phyloP scores from a whole-genome alignment of 2,329 filamentous ascomycete species.

The Trichophyton verrucosum region DNA sequence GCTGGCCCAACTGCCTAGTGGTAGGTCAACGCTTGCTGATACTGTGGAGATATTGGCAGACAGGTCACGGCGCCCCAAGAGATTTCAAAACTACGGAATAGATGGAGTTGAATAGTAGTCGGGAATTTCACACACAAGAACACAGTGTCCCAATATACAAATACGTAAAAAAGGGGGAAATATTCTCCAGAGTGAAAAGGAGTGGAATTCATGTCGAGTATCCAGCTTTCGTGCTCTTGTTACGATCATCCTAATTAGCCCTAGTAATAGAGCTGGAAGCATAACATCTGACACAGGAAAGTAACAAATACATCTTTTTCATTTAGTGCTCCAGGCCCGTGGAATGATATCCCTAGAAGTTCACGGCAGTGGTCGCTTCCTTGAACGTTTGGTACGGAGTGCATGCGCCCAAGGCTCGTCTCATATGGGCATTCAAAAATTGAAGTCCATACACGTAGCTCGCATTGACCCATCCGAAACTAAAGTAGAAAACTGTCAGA shows the following conservation, averaged over 20 bases:
- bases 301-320: neutral
- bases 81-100: neutral
- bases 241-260: neutral
- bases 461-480: conserved; percentile 98
- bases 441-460: conserved; percentile 91
- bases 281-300: neutral
- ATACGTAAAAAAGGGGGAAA: too few relatives aligned
- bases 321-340: neutral
- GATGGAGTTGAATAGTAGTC: neutral
- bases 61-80: neutral
- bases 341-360: neutral
- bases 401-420: conserved; percentile 72
- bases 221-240: neutral
- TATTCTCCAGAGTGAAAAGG: too few relatives aligned
- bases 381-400: conserved; percentile 77
- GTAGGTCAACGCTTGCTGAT: neutral
- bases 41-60: neutral
- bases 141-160: too few relatives aligned
- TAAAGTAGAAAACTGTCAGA: conserved; percentile 26
- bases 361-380: conserved; percentile 41
- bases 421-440: conserved; percentile 78
- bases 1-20: neutral
- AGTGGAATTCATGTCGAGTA: too few relatives aligned
- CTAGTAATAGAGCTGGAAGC: neutral
- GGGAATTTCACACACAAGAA: too few relatives aligned